Evolutionary conservation across 495 filamentous ascomycete species (phyloP), one percentile per base, ranked within the genome.

Genomic region (Copromyces sp.): DNA sequence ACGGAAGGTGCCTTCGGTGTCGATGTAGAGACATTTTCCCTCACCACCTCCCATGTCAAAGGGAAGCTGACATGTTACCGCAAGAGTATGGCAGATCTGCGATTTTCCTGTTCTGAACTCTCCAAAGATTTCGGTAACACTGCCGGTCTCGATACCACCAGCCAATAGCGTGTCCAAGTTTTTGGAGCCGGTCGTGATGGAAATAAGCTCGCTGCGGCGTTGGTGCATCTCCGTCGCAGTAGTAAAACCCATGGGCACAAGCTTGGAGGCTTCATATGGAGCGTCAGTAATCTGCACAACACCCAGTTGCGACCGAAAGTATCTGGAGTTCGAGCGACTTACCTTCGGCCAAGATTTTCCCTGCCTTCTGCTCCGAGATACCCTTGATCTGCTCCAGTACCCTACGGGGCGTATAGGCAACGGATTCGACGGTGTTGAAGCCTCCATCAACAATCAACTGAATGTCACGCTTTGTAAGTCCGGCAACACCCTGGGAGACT

Each of bases 151-250:
- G 73, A 99, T 87, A 68, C 95, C 95, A 73, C 95, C 95, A 37
- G 95, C 95, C 9, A 99, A 87, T 32, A 99, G 87, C 53, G 96
- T 99, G 77, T 99, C 95, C 12, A 99, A 87, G 75, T 97, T 92
- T 82, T 99, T 99, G 9, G 95, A 98, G 38, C 95, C 95, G 0
- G 95, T 99, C 12, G 96, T 98, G 74, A 99, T 94, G 5, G 94
- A 98, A 74, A 99, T 99, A 69, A 99, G 87, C 79, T 98, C 95
- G 79, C 93, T 97, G 79, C 95, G 90, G 72, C 95, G 90, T 68
- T 93, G 93, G 77, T 99, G 95, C 96, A 99, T 99, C 83, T 99
- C 95, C 1, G 95, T 99, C n/a, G 95, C 95, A 0, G 95, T 99
- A 8, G 95, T 99, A 79, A 99, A 99, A 11, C 95, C 95, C 93